Evolutionary conservation across 2,329 filamentous ascomycete species (phyloP).

Genomic region (Aspergillus versicolor): DNA sequence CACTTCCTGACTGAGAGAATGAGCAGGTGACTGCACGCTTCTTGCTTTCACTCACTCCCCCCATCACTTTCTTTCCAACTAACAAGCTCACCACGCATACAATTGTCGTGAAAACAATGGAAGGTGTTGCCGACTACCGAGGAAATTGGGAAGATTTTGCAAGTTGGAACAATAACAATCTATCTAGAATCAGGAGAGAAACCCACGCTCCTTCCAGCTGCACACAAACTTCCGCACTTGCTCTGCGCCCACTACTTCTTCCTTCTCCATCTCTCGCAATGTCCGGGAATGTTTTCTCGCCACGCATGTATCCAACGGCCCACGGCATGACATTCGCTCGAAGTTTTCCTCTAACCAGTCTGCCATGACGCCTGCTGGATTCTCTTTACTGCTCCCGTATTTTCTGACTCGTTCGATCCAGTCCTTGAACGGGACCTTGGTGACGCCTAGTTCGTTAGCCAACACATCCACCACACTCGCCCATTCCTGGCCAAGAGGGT

Average conservation of each 20-base stretch:
- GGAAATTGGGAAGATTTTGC: too few species aligned
- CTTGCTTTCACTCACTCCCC: too few species aligned
- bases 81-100: too few species aligned
- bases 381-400: slow-evolving; percentile 20
- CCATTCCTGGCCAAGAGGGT: slow-evolving; percentile 46
- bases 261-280: slow-evolving; percentile 5
- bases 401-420: slow-evolving; percentile 41
- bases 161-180: too few species aligned
- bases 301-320: slow-evolving; percentile 39
- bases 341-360: slow-evolving; percentile 36
- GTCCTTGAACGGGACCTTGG: slow-evolving; percentile 38
- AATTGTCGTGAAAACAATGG: too few species aligned
- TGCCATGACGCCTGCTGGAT: slow-evolving; percentile 29
- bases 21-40: too few species aligned
- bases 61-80: too few species aligned
- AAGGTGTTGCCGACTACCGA: too few species aligned
- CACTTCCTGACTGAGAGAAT: too few species aligned
- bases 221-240: slow-evolving; percentile 13
- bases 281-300: slow-evolving; percentile 36
- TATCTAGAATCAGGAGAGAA: background rate
- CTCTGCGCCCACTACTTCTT: slow-evolving; percentile 7
- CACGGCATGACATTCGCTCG: slow-evolving; percentile 48
- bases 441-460: slow-evolving; percentile 34
- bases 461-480: slow-evolving; percentile 35
- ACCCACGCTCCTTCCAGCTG: slow-evolving; percentile 12